Base-by-base conservation (phyloP, 140 eudicot species). In the Erigeron philadelphicus region DNA sequence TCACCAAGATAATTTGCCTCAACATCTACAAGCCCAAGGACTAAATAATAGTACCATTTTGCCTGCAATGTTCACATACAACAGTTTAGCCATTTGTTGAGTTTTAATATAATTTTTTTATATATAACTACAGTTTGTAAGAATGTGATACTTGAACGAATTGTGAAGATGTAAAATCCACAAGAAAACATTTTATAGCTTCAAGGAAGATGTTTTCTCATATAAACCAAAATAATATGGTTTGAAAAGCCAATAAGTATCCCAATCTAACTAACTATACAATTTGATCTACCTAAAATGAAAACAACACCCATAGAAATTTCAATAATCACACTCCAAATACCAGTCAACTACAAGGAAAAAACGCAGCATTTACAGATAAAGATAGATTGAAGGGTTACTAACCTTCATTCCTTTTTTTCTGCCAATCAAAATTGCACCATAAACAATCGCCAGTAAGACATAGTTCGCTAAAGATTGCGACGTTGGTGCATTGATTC, bases 1-100 rank as follows among this genome's bases (percentile, higher is more conserved):
- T 78, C 72, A 84, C 96, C 96, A 54, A 91, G 96, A 84, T 76
- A 91, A 78, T 91, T 91, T 67, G 90, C 97, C 81, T 91, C 97
- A 8, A 91, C 96, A 59, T 91, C 96, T 40, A 88, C 85, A 65
- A 88, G 23, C 58, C 96, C 97, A 72, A 91, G 95, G 78, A 88
- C 80, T 61, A 91, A 8, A 62, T 91, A 91, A 72, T 78, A 91
- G 71, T 91, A 88, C 96, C 97, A 91, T 76, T 84, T 91, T 62
- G 89, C 90, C 97, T 90, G 81, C 83, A 80, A 57, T 49, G 58
- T 49, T 60, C 21, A 61, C 21, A 66, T 76, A 35, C 13, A 25
- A 12, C 52, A 12, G 67, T 73, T 76, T 31, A 64, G 62, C 50
- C n/a, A 21, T 35, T 31, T 42, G 47, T 17, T 56, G 0, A 16